Conservation (phyloP, 2,329 filamentous ascomycete species). For the Bertia moriformis region DNA sequence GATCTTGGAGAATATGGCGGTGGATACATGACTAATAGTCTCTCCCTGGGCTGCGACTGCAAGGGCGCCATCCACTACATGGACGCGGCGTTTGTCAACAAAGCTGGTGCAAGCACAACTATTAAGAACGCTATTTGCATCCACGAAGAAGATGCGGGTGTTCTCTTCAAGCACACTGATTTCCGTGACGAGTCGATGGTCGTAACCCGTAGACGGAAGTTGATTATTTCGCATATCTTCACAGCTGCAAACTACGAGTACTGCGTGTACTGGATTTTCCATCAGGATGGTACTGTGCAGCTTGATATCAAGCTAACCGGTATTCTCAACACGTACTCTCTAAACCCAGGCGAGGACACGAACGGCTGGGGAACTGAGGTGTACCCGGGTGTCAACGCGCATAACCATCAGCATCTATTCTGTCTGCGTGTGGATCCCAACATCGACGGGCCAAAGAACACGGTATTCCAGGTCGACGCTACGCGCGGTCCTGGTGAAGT, state of each 20-base stretch:
- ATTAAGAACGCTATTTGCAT: constrained; percentile 94
- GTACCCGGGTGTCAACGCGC: constrained; percentile 75
- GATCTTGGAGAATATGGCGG: constrained; percentile 70
- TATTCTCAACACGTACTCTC: constrained; percentile 80
- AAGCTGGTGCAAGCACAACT: constrained; percentile 57
- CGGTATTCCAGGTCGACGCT: constrained; percentile 71
- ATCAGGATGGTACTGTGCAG: constrained; percentile 83
- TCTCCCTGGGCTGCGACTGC: constrained; percentile 69
- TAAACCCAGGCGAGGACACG: constrained; percentile 68
- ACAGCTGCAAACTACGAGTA: constrained; percentile 96
- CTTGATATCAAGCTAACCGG: constrained; percentile 84
- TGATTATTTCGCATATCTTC: constrained; percentile 82
- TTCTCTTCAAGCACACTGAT: constrained; percentile 87
- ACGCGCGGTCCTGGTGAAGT: constrained; percentile 56
- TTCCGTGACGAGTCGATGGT: constrained; percentile 81
- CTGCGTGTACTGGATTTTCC: constrained; percentile 75
- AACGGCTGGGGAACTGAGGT: constrained; percentile 85
- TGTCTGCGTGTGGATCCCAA: constrained; percentile 78
- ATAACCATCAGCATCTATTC: constrained; percentile 94
- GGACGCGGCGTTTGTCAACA: constrained; percentile 71
- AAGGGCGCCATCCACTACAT: constrained; percentile 86
- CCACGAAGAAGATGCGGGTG: constrained; percentile 83
- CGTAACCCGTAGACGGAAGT: constrained; percentile 71
- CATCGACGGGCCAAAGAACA: constrained; percentile 73
- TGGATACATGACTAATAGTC: constrained; percentile 70